Evolutionary conservation across 2,329 filamentous ascomycete genomes (phyloP), one percentile per base, ranked within the genome.

Genomic region (Blastomyces emzantsi): DNA sequence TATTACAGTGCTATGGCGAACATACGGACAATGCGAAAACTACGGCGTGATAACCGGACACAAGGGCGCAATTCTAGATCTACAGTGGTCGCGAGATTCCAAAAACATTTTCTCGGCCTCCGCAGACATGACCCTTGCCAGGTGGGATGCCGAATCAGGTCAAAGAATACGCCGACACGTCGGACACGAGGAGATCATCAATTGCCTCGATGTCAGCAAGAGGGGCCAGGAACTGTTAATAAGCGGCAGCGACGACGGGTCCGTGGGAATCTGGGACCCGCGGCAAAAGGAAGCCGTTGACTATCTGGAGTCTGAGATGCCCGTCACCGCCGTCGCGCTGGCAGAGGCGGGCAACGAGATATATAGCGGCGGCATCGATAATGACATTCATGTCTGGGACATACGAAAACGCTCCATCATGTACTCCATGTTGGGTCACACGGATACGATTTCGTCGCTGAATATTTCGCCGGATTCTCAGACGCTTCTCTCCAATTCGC

Each of bases 301-400:
- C 71, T 92, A 92, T 70, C 88, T 97, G 66, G 86, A 93, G 73
- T 96, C 92, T 0, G 89, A 94, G 66, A 96, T 95, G 65, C 94
- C 94, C 1, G 86, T 99, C 63, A 97, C 94, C 1, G 90, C 93
- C 0, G 86, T 97, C 6, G 90, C 92, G 19, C 81, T 97, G n/a
- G 88, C 92, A 0, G 92, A 96, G 74, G 92, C 93, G 1, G 94
- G 94, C 22, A 96, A 96, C 74, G 94, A 97, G 78, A 85, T 99
- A 33, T 99, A 94, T 75, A 89, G 90, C 7, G 93, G 93, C 57
- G 90, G 92, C 28, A 97, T 99, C 69, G 94, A 97, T 78, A 97
- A 97, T 73, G 92, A 95, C 70, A 96, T 99, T 74, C 91, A 92
- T 70, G 92, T 96, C 25, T 99, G 94, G 93, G 94, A 99, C 76